Base-by-base conservation (phyloP, 352 stramenopile genomes). In the Elongisporangium senticosum region DNA sequence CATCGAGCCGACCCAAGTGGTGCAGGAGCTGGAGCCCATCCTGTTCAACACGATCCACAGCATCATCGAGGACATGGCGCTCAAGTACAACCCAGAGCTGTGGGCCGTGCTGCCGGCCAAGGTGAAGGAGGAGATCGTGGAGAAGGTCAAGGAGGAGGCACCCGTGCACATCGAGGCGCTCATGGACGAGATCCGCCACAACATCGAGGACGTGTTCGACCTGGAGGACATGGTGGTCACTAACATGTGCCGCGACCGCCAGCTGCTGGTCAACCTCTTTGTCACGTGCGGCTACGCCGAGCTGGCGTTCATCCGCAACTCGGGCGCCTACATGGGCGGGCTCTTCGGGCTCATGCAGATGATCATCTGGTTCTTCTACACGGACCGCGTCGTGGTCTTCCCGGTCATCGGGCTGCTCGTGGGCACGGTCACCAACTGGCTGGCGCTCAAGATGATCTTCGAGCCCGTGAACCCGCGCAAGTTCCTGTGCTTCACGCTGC, bases 401-500 rank as follows among this genome's bases (percentile, higher is more conserved):
- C 91, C 91, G 1, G 89, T 96, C 17, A 77, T 96, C n/a, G 96
- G 96, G 20, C 71, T 96, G 15, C 87, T 99, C 40, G 97, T 99
- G 7, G 97, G 97, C 13, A 90, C 97, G 11, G 88, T 98, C 28
- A 99, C 97, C n/a, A 98, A 98, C 67, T 98, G 91, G 90, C 76
- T 99, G 28, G 91, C 90, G 53, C 67, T 98, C 24, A 95, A 96
- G 63, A 93, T 97, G 78, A 97, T 98, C 55, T 98, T 98, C 64
- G 76, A 95, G 61, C 91, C 91, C 0, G 81, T 97, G 49, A 81
- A 97, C 40, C 90, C 91, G 7, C 82, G 76, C 20, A 89, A 82
- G 54, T 74, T 97, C 65, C 69, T 87, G 20, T 87, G 92, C 21
- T 87, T 98, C 59, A 96, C 86, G 43, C 79, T 99, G 10, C 96